Evolutionary conservation across 2,329 filamentous ascomycete species (phyloP).

Genomic region (Cladorrhinum sp.): DNA sequence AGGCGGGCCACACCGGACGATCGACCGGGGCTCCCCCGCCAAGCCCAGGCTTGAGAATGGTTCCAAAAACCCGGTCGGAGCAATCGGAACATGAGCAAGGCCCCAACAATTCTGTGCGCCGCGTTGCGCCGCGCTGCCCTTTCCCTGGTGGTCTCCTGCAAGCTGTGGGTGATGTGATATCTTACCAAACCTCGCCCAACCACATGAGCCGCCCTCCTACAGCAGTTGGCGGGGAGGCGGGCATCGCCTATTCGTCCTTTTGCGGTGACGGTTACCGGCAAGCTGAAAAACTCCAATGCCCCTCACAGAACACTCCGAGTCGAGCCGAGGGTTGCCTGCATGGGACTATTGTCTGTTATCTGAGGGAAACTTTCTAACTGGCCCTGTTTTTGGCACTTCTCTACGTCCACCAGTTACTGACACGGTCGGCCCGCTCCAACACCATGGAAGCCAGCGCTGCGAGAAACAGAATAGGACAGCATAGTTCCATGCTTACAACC

Average conservation of each 20-base stretch:
- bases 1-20: slow-evolving; percentile 20
- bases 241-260: neutral
- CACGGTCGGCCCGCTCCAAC: no score
- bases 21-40: slow-evolving; percentile 8
- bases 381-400: neutral
- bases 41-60: neutral
- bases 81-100: slow-evolving; percentile 14
- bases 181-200: neutral
- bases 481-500: neutral
- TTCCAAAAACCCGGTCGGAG: slow-evolving; percentile 20
- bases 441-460: no score
- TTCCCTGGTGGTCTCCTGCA: neutral
- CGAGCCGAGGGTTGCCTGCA: neutral
- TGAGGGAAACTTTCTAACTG: neutral
- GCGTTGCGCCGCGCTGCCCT: neutral
- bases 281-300: neutral
- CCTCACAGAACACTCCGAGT: neutral
- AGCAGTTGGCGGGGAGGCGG: neutral
- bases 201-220: neutral
- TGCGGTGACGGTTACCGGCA: neutral
- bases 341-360: neutral
- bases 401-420: neutral
- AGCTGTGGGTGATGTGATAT: neutral
- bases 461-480: neutral
- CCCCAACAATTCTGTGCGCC: neutral